A percentile compares a stretch with the other conserved stretches of the same genome.
Evolutionary conservation across 495 filamentous ascomycete species (phyloP).

Genomic region (Aspergillus leporis): DNA sequence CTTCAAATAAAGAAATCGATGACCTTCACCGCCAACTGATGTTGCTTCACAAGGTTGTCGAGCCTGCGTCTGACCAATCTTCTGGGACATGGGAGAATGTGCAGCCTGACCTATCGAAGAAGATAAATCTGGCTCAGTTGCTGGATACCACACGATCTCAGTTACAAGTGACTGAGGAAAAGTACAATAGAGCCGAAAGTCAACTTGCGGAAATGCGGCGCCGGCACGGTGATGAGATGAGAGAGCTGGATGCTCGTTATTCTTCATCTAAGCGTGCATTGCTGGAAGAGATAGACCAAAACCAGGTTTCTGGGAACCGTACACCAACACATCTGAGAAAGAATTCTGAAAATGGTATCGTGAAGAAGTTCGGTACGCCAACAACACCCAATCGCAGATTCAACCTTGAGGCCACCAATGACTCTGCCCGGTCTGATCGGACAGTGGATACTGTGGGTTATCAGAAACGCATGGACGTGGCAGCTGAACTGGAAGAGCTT

Average conservation of each 20-base stretch:
- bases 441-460: conserved; percentile 88
- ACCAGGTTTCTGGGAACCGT: conserved; percentile 72
- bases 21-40: conserved; percentile 79
- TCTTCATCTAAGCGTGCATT: conserved; percentile 70
- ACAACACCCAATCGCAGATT: conserved; percentile 75
- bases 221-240: conserved; percentile 70
- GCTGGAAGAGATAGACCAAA: conserved; percentile 85
- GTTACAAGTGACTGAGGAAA: conserved; percentile 81
- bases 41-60: conserved; percentile 79
- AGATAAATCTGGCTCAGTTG: conserved; percentile 82
- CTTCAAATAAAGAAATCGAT: conserved; percentile 72
- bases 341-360: conserved; percentile 61
- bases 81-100: conserved; percentile 63
- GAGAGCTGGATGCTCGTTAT: conserved; percentile 69
- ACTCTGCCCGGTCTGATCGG: conserved; percentile 83
- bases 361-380: conserved; percentile 69
- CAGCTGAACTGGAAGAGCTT: conserved; percentile 85
- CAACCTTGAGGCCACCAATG: conserved; percentile 61
- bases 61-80: conserved; percentile 68
- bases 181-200: conserved; percentile 76
- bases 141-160: conserved; percentile 87
- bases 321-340: conserved; percentile 76
- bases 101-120: conserved; percentile 57
- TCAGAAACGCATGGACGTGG: conserved; percentile 88
- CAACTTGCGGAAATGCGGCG: conserved; percentile 78